A percentile compares a stretch with the other conserved stretches of the same genome.
phyloP scores from a whole-genome alignment of 805 yeast genomes.

The Teunomyces panamensis region DNA sequence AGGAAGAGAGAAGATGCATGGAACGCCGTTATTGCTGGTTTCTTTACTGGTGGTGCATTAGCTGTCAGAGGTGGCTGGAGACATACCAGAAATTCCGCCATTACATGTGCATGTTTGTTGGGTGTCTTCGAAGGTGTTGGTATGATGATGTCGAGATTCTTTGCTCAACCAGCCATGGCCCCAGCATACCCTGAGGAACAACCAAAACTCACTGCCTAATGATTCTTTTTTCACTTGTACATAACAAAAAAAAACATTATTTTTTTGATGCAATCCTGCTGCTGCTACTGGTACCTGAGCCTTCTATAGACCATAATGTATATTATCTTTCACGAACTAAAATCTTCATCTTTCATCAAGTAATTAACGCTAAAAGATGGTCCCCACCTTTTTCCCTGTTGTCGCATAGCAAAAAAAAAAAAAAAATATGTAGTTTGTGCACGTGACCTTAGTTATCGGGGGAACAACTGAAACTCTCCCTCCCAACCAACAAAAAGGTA shows the following conservation, averaged over 20 bases:
- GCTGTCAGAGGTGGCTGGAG: slow-evolving; percentile 99
- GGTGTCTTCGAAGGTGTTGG: slow-evolving; percentile 99
- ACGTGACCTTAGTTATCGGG: slow-evolving; percentile 3
- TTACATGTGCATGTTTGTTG: slow-evolving; percentile 93
- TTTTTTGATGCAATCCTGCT: not conserved
- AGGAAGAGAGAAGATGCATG: slow-evolving; percentile 98
- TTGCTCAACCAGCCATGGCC: slow-evolving; percentile 67
- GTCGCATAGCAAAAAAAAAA: no score
- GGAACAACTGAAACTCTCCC: slow-evolving; percentile 1
- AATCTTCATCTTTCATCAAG: no score
- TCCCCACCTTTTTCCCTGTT: not conserved
- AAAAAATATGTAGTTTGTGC: not conserved
- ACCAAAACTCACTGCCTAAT: slow-evolving; percentile 34
- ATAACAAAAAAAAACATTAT: not conserved
- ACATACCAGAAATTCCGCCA: slow-evolving; percentile 94
- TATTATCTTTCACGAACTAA: not conserved
- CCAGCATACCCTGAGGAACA: slow-evolving; percentile 45
- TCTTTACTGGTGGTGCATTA: slow-evolving; percentile 95
- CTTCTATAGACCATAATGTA: slow-evolving; percentile 3
- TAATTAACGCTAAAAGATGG: not conserved
- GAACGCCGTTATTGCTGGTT: slow-evolving; percentile 97
- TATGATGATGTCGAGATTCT: slow-evolving; percentile 86
- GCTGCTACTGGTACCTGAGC: no score
- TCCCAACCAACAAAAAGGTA: not conserved
- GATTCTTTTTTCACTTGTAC: slow-evolving; percentile 1